Conservation (phyloP, 2,329 filamentous ascomycete species). For the Ascochyta fabae region DNA sequence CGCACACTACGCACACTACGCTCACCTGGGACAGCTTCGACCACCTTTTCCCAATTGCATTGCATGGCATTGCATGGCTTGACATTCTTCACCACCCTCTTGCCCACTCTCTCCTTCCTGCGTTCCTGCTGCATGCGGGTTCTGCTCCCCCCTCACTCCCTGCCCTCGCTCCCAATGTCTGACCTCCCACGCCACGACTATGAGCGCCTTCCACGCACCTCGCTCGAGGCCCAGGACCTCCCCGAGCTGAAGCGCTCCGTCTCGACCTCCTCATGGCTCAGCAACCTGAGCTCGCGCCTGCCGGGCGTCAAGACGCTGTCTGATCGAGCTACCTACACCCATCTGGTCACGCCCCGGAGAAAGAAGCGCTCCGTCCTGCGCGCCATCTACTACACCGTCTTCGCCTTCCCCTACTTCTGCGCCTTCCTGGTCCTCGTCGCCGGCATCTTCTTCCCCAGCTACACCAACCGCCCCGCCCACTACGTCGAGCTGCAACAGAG, state of each 20-base stretch:
- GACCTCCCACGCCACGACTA: conserved; percentile 36
- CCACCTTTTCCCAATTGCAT: background rate
- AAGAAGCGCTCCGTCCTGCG: conserved; percentile 42
- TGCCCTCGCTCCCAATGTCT: conserved; percentile 23
- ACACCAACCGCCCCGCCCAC: conserved; percentile 61
- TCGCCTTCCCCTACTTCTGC: conserved; percentile 42
- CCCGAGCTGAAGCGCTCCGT: conserved; percentile 19
- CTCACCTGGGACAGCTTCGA: background rate
- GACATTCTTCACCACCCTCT: background rate
- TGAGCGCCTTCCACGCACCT: conserved; percentile 43
- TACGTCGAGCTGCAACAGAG: conserved; percentile 55
- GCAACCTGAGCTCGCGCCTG: conserved; percentile 24
- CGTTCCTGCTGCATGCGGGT: conserved; percentile 2
- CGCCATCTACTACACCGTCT: conserved; percentile 40
- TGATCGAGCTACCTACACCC: conserved; percentile 38
- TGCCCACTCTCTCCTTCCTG: conserved; percentile 1
- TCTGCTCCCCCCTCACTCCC: conserved; percentile 9
- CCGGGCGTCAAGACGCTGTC: conserved; percentile 36
- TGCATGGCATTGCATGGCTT: conserved; percentile 8
- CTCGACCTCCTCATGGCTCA: conserved; percentile 35
- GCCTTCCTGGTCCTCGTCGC: conserved; percentile 52
- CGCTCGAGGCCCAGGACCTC: conserved; percentile 32
- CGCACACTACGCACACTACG: background rate
- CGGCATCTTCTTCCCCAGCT: conserved; percentile 61
- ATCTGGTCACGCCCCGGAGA: conserved; percentile 43